Evolutionary conservation across 1,139 yeast species (phyloP).

Genomic region (Diutina neorugosa): DNA sequence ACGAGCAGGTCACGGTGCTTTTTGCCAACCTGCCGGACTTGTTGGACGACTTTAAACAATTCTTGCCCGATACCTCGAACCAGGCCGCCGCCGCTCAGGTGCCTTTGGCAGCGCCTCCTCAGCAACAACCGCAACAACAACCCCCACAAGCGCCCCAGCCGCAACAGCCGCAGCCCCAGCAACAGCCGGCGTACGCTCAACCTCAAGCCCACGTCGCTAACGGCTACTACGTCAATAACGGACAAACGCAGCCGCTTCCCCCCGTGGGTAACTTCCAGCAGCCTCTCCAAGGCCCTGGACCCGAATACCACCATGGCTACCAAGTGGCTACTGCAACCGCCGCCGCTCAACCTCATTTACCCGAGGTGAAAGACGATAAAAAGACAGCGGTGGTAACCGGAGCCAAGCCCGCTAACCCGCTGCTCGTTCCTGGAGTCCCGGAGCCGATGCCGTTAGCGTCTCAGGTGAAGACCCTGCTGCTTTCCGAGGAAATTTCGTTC

Average conservation of each 20-base stretch:
- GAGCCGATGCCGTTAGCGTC: conserved; percentile 71
- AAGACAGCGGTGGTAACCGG: conserved; percentile 8
- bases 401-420: conserved; percentile 29
- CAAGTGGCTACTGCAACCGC: background rate
- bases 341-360: conserved; percentile 6
- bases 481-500: conserved; percentile 76
- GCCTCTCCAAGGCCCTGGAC: conserved; percentile 30
- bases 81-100: background rate
- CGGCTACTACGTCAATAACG: conserved; percentile 14
- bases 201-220: background rate
- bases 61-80: conserved; percentile 78
- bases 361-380: background rate
- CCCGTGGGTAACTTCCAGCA: conserved; percentile 96
- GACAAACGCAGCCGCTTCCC: conserved; percentile 49
- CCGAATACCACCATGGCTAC: background rate
- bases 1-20: conserved; percentile 79
- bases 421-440: conserved; percentile 75
- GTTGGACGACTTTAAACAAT: conserved; percentile 87
- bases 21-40: conserved; percentile 92
- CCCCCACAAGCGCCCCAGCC: background rate
- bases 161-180: conserved; percentile 6
- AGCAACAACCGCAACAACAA: conserved; percentile 2
- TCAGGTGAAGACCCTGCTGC: conserved; percentile 37
- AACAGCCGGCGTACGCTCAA: conserved; percentile 6
- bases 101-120: conserved; percentile 1